Evolutionary conservation across 495 filamentous ascomycete species (phyloP).

Genomic region (Xylona heveae): DNA sequence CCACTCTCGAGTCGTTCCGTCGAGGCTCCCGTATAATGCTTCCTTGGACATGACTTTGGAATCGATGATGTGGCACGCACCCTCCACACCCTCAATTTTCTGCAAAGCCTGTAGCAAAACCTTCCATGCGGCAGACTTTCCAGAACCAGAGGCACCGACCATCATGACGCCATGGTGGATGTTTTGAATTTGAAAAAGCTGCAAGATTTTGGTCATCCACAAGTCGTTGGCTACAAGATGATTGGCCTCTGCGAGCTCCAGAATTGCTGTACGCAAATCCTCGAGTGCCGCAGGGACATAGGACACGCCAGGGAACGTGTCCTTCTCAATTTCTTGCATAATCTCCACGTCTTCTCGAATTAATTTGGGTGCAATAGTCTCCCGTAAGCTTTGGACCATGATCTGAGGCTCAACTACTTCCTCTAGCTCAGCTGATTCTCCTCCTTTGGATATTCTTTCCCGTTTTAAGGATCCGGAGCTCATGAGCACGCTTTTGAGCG

Average conservation of each 20-base stretch:
- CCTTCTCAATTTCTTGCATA: conserved; percentile 65
- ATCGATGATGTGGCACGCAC: conserved; percentile 92
- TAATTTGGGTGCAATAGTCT: conserved; percentile 94
- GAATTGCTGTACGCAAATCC: conserved; percentile 60
- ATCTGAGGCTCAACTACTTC: conserved; percentile 87
- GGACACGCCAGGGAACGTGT: conserved; percentile 79
- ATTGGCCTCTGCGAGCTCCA: conserved; percentile 56
- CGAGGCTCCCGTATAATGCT: conserved; percentile 79
- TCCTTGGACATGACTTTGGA: conserved; percentile 99
- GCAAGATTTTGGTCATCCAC: conserved; percentile 92
- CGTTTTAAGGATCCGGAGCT: conserved; percentile 94
- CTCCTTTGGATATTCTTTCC: conserved; percentile 37
- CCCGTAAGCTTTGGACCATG: conserved; percentile 91
- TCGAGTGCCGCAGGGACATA: conserved; percentile 79
- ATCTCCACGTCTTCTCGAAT: conserved; percentile 74
- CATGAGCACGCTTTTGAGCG: conserved; percentile 92
- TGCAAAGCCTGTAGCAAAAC: conserved; percentile 86
- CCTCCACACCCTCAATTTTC: conserved; percentile 73
- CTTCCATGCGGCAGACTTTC: conserved; percentile 90
- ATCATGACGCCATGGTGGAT: conserved; percentile 99
- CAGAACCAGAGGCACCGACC: conserved; percentile 88
- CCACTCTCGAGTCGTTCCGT: conserved; percentile 95
- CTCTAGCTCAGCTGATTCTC: conserved; percentile 29
- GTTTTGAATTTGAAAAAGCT: conserved; percentile 90
- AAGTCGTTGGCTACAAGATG: conserved; percentile 74